phyloP scores from a whole-genome alignment of 345 rosid genomes.

The Boechera stricta region DNA sequence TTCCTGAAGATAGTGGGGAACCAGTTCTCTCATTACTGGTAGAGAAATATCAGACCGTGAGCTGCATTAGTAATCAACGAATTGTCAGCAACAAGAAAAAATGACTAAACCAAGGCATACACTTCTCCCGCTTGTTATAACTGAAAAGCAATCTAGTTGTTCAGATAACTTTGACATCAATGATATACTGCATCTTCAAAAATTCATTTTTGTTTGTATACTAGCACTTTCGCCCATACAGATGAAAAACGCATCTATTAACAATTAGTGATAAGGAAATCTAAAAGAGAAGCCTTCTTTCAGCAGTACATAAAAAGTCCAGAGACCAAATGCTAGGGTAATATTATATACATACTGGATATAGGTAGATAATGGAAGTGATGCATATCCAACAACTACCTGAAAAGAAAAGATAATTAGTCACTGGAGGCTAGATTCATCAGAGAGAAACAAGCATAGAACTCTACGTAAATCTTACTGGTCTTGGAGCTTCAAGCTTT shows the following conservation, averaged over 20 bases:
- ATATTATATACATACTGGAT: constrained; percentile 74
- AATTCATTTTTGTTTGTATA: constrained; percentile 27
- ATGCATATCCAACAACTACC: constrained; percentile 94
- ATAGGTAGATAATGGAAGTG: constrained; percentile 87
- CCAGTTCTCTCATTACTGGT: constrained; percentile 92
- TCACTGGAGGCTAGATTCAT: constrained; percentile 28
- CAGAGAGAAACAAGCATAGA: constrained; percentile 31
- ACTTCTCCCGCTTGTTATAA: constrained; percentile 20
- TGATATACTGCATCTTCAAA: constrained; percentile 30
- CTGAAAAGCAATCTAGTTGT: constrained; percentile 24
- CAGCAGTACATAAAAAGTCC: constrained; percentile 19
- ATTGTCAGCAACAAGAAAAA: constrained; percentile 14
- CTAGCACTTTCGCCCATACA: constrained; percentile 19
- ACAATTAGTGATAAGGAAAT: constrained; percentile 25
- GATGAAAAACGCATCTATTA: constrained; percentile 12
- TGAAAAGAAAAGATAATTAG: constrained; percentile 41
- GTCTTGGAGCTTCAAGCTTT: constrained; percentile 98
- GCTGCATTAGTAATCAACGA: constrained; percentile 54
- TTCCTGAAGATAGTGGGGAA: constrained; percentile 97
- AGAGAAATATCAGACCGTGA: constrained; percentile 91
- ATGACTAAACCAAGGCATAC: constrained; percentile 20
- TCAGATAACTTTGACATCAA: constrained; percentile 26
- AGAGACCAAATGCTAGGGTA: constrained; percentile 6
- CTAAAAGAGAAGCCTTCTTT: constrained; percentile 29
- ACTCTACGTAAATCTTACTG: constrained; percentile 58